Evolutionary conservation across 148 eudicot species (phyloP), one percentile per base, ranked within the genome.

Genomic region (Arbutus unedo): DNA sequence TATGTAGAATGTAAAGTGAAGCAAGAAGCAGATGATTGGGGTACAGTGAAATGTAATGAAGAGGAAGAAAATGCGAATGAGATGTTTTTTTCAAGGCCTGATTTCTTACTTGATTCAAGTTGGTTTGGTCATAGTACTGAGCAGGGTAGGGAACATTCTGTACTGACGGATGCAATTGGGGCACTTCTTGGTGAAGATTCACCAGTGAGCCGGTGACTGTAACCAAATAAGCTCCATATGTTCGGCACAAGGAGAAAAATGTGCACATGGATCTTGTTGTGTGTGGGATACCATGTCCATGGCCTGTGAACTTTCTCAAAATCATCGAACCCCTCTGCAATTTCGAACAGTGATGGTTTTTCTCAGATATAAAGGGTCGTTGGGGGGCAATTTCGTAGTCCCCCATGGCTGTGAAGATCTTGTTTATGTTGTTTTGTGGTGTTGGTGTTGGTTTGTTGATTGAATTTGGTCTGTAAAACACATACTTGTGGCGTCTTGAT

Each of bases 171-270:
- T 81, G 91, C 91, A 64, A 81, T 85, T 0, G 93, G 90, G 54
- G 77, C 80, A 67, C 85, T 90, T 87, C 88, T 90, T 75, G 90
- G 84, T 66, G 94, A 89, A 67, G 92, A 94, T 84, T 85, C 80
- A 82, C 81, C 87, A 62, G 75, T 13, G 71, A 66, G 71, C 71
- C 43, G 13, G 25, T 18, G 90, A 88, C 67, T 87, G 80, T 87
- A 84, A 83, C 67, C 89, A 88, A 82, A 71, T 73, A 7, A 78
- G 82, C 51, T 31, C 83, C 3, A 54, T 80, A 56, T 79, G 88
- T 21, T 21, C 82, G 18, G 84, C 87, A 81, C 85, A 89, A 8
- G 78, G 83, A 64, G 89, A 81, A 81, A 82, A 77, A 78, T 80
- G 79, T 44, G 84, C 68, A 3, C 70, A 62, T 8, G 86, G 54